These are phyloP conservation scores for Saccharum spontaneum DNA, from an alignment of 176 grass and related monocot genomes.

Conservation along the genomic window DNA sequence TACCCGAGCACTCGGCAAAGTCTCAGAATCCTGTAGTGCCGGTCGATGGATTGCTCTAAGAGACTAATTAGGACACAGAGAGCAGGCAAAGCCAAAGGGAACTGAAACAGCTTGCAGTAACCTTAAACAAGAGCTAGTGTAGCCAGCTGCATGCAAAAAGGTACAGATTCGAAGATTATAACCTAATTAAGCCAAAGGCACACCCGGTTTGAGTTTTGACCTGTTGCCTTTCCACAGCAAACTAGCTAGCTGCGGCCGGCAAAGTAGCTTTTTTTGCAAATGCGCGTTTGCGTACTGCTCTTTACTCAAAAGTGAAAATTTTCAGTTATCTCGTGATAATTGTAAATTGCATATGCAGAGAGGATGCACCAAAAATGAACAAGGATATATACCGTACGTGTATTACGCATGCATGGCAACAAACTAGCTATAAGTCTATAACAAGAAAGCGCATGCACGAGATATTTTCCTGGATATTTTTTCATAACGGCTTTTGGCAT, in stretches of 20 bases:
- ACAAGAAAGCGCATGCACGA: not conserved
- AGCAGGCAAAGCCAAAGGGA: slow-evolving; percentile 8
- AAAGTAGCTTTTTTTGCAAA: not conserved
- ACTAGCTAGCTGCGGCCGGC: not conserved
- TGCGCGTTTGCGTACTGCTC: not conserved
- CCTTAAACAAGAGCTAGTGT: slow-evolving; percentile 31
- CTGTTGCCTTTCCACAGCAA: slow-evolving; percentile 14
- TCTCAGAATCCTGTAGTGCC: too few species aligned
- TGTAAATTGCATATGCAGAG: not conserved
- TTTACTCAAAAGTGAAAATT: not conserved
- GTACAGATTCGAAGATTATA: slow-evolving; percentile 33
- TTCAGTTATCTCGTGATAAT: not conserved
- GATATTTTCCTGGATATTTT: slow-evolving; percentile 19
- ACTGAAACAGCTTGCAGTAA: slow-evolving; percentile 51
- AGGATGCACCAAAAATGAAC: not conserved
- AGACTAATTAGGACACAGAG: not conserved
- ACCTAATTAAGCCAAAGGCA: slow-evolving; percentile 26
- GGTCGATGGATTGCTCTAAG: not conserved
- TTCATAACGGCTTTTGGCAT: not conserved
- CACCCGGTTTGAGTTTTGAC: slow-evolving; percentile 26
- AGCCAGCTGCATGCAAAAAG: not conserved
- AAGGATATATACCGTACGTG: not conserved
- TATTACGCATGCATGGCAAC: not conserved
- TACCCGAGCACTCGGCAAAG: too few species aligned
- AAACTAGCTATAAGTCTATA: not conserved